A percentile compares a stretch with the other conserved stretches of the same genome.
Conservation (phyloP, 805 yeast genomes). For the Candida silvicultrix region DNA sequence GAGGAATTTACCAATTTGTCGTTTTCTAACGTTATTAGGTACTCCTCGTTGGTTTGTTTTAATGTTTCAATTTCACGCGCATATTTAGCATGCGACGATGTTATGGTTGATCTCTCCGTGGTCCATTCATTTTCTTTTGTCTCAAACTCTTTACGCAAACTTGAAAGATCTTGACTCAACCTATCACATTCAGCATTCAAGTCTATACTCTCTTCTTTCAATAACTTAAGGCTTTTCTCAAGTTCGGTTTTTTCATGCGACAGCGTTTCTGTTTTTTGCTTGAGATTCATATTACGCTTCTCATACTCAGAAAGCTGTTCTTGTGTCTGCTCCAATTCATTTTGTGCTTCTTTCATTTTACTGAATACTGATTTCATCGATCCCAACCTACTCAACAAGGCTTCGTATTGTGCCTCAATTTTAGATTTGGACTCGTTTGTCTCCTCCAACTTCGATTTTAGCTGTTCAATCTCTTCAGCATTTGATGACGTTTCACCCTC, state of each 20-base stretch:
- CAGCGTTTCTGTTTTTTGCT: constrained; percentile 25
- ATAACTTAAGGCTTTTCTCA: constrained; percentile 25
- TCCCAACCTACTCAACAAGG: constrained; percentile 53
- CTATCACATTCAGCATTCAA: constrained; percentile 51
- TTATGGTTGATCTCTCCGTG: constrained; percentile 8
- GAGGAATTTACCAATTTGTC: constrained; percentile 24
- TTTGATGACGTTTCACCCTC: neutral
- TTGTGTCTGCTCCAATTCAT: constrained; percentile 50
- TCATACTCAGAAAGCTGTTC: constrained; percentile 43
- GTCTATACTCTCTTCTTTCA: constrained; percentile 37
- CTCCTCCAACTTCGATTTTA: constrained; percentile 26
- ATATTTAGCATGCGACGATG: constrained; percentile 19
- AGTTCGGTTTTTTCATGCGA: constrained; percentile 28
- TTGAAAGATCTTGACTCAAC: constrained; percentile 33
- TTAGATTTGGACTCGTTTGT: constrained; percentile 48
- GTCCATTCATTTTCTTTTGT: constrained; percentile 12
- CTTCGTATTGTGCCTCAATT: constrained; percentile 53
- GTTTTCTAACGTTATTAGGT: constrained; percentile 30
- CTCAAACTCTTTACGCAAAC: constrained; percentile 28
- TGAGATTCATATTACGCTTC: constrained; percentile 32
- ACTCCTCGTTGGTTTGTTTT: constrained; percentile 31
- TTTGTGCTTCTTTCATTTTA: constrained; percentile 68
- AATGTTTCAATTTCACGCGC: constrained; percentile 32
- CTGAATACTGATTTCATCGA: constrained; percentile 69
- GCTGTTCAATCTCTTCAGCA: constrained; percentile 8